Evolutionary conservation across 2,329 filamentous ascomycete species (phyloP).

Genomic region (Exophiala alcalophila): DNA sequence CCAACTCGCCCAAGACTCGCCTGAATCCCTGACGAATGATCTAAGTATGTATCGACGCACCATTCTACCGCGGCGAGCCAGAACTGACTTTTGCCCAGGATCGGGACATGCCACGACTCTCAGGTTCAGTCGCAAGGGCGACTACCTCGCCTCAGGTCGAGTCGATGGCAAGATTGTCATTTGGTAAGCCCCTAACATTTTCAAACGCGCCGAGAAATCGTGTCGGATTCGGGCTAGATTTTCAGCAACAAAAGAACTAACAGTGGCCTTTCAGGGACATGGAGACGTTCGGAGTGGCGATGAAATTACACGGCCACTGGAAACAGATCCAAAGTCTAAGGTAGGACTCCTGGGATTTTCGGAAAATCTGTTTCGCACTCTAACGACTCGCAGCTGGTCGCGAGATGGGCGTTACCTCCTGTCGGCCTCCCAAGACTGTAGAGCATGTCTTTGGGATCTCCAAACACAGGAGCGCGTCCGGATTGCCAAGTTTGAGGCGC

Average conservation of each 20-base stretch:
- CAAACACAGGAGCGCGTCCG: conserved; percentile 68
- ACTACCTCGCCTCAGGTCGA: conserved; percentile 89
- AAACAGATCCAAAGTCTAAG: conserved; percentile 88
- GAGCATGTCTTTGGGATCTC: conserved; percentile 92
- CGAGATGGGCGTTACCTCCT: conserved; percentile 85
- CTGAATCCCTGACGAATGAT: conserved; percentile 82
- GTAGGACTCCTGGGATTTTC: conserved; percentile 32
- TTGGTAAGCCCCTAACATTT: conserved; percentile 42
- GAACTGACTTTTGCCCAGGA: conserved; percentile 37
- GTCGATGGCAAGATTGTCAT: conserved; percentile 91
- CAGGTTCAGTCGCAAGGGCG: conserved; percentile 90
- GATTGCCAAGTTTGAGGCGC: conserved; percentile 85
- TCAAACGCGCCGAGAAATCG: no score
- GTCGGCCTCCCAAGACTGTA: conserved; percentile 93
- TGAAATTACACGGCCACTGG: conserved; percentile 89
- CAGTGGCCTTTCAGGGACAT: conserved; percentile 61
- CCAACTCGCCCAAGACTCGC: conserved; percentile 75
- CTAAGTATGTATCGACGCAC: no score
- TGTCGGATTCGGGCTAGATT: no score
- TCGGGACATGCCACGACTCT: conserved; percentile 64
- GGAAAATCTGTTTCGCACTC: not conserved
- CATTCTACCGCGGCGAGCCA: conserved; percentile 26
- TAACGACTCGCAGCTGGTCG: conserved; percentile 66
- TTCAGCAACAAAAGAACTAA: conserved; percentile 1
- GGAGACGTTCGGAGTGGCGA: conserved; percentile 93